phyloP scores from a whole-genome alignment of 805 yeast species.

The Ogataea salicorniae region DNA sequence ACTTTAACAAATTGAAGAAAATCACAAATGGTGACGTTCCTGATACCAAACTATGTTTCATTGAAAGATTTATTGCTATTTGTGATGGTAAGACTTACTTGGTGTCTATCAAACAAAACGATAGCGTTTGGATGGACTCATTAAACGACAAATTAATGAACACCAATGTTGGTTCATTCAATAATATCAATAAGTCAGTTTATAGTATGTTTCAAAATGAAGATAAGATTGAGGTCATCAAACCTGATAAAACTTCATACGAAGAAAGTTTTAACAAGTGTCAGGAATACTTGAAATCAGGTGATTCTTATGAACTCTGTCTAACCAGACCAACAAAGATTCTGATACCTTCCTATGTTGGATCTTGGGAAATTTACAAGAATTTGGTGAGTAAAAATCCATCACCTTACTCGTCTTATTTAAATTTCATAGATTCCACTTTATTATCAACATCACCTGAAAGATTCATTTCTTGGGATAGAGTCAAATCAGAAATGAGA shows the following conservation, averaged over 20 bases:
- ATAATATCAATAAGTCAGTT: constrained; percentile 4
- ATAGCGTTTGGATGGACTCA: constrained; percentile 33
- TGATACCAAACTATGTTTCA: constrained; percentile 68
- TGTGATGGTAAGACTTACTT: constrained; percentile 49
- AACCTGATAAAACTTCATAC: constrained; percentile 55
- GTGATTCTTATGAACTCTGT: constrained; percentile 93
- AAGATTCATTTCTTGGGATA: constrained; percentile 78
- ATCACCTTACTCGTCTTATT: constrained; percentile 83
- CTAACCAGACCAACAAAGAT: constrained; percentile 72
- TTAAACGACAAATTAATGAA: not conserved
- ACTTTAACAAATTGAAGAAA: constrained; percentile 31
- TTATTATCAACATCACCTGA: constrained; percentile 92
- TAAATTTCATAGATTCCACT: constrained; percentile 60
- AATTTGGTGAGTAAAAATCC: constrained; percentile 71
- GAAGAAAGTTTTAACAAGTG: constrained; percentile 51
- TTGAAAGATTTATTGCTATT: constrained; percentile 58
- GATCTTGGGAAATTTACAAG: constrained; percentile 79
- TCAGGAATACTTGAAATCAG: constrained; percentile 62
- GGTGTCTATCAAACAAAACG: constrained; percentile 44
- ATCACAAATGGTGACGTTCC: constrained; percentile 44
- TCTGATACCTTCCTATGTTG: constrained; percentile 40
- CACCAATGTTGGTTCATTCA: not conserved
- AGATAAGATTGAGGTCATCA: constrained; percentile 27
- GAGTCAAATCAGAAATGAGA: constrained; percentile 63
- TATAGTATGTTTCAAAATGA: not conserved